Base-by-base conservation (phyloP, 352 stramenopile species). In the Globisporangium spinosum region DNA sequence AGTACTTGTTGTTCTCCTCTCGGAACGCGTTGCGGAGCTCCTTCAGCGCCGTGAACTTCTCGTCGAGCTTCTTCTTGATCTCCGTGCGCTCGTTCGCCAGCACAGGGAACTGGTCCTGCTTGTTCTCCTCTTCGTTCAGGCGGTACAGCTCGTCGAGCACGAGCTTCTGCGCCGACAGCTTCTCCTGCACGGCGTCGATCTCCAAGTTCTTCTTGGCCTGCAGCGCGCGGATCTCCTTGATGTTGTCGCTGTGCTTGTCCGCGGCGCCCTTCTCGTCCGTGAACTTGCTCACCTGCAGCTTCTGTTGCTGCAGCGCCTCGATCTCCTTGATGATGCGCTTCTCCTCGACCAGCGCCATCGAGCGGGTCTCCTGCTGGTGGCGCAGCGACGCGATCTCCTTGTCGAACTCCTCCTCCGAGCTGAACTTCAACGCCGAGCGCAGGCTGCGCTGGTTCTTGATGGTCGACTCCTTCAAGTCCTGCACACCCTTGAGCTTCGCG, bases 241-340 rank as follows among this genome's bases (percentile, higher is more conserved):
- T 91, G 59, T 63, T 81, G 64, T 91, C 81, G 64, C 89, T 91
- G 67, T 90, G 82, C 65, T 81, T 83, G 27, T 98, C 92, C 34
- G 98, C 76, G 32, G 87, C 73, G 32, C 82, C 83, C 53, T 98
- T 80, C 60, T 98, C 94, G 23, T 73, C 76, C 38, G 89, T 77
- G 56, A 98, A 72, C 61, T 91, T 87, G 65, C 81, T 78, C 35
- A 98, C 85, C 65, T 94, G 85, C 20, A 91, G 79, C 79, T 98
- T 98, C 69, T 95, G 93, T 29, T 80, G 65, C 70, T 98, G 83
- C 32, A 98, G 72, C 23, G 79, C 79, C 67, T 98, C 95, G 67
- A 99, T 98, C 71, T 99, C 95, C 79, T 98, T 98, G 72, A 99
- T 95, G 32, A 99, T 81, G 58, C 92, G 94, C 89, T 99, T 99